Evolutionary conservation across 441 rosid species (phyloP).

Genomic region (Jatropha multifida): DNA sequence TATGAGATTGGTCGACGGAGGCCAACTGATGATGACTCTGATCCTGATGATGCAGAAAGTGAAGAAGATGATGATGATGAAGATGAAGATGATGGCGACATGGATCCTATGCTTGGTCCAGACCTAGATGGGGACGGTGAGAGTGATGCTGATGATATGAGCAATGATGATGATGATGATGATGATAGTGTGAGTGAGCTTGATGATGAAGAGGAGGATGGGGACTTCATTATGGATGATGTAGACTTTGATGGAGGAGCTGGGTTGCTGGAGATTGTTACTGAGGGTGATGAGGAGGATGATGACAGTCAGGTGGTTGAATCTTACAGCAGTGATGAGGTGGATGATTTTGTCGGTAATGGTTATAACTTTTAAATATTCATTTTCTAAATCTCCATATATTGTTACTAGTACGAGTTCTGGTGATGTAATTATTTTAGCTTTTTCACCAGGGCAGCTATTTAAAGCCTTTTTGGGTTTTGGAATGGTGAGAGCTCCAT

Average conservation of each 20-base stretch:
- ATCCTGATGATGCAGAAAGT: conserved; percentile 95
- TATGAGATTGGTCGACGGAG: conserved; percentile 94
- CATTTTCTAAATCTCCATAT: conserved; percentile 7
- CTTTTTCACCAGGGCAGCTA: conserved; percentile 6
- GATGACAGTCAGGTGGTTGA: conserved; percentile 68
- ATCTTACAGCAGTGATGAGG: conserved; percentile 82
- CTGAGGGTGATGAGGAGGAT: conserved; percentile 63
- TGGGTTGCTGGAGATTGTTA: conserved; percentile 64
- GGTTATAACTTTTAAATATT: conserved; percentile 24
- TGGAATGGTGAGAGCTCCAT: neutral
- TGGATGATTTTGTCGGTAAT: conserved; percentile 38
- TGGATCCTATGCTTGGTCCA: conserved; percentile 67
- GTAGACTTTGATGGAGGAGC: conserved; percentile 57
- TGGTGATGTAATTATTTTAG: conserved; percentile 31
- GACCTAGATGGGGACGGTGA: conserved; percentile 73
- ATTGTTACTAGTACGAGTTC: neutral
- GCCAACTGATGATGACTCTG: conserved; percentile 97
- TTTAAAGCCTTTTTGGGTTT: neutral
- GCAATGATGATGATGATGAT: conserved; percentile 54
- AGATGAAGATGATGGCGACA: conserved; percentile 78
- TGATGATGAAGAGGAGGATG: conserved; percentile 66
- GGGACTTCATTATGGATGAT: conserved; percentile 59
- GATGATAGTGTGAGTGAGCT: conserved; percentile 59
- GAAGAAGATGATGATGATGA: conserved; percentile 95
- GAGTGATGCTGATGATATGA: conserved; percentile 68